These are phyloP conservation scores for Yamadazyma blattariae DNA, from an alignment of 1,139 yeast genomes.

Conservation along the genomic window DNA sequence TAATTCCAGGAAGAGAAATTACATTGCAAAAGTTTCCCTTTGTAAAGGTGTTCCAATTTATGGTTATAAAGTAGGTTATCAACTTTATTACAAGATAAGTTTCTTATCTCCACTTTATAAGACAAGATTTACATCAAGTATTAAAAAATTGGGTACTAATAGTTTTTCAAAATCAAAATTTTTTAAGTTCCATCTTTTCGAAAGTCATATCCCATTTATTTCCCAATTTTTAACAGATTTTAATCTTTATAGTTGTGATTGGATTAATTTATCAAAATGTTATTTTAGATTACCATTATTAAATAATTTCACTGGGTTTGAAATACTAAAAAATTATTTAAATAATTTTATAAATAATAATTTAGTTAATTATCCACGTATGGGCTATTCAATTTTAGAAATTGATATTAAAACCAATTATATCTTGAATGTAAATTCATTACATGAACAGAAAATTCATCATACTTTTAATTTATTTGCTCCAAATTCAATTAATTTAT, in stretches of 20 bases:
- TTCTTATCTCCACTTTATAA: conserved; percentile 62
- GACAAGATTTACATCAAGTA: conserved; percentile 56
- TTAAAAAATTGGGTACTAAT: conserved; percentile 40
- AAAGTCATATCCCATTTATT: conserved; percentile 74
- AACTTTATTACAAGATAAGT: conserved; percentile 63
- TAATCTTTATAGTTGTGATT: conserved; percentile 81
- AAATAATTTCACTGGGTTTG: conserved; percentile 1
- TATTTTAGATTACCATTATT: conserved; percentile 43
- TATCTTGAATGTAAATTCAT: conserved; percentile 52
- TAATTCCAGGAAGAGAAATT: conserved; percentile 6
- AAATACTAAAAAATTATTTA: conserved; percentile 17
- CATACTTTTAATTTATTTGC: conserved; percentile 30
- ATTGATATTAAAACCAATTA: conserved; percentile 60
- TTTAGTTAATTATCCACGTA: conserved; percentile 33
- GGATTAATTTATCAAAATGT: conserved; percentile 46
- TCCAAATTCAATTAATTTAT: conserved; percentile 36
- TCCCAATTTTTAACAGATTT: conserved; percentile 81
- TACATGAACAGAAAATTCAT: conserved; percentile 50
- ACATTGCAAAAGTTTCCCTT: conserved; percentile 61
- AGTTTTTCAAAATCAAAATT: conserved; percentile 7
- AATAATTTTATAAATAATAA: conserved; percentile 20
- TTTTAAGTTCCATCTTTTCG: conserved; percentile 38
- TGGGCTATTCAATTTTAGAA: conserved; percentile 64
- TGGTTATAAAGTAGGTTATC: conserved; percentile 71
- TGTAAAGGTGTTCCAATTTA: conserved; percentile 82